Conservation (phyloP, 129 eudicot species). For the Escallonia herrerae region DNA sequence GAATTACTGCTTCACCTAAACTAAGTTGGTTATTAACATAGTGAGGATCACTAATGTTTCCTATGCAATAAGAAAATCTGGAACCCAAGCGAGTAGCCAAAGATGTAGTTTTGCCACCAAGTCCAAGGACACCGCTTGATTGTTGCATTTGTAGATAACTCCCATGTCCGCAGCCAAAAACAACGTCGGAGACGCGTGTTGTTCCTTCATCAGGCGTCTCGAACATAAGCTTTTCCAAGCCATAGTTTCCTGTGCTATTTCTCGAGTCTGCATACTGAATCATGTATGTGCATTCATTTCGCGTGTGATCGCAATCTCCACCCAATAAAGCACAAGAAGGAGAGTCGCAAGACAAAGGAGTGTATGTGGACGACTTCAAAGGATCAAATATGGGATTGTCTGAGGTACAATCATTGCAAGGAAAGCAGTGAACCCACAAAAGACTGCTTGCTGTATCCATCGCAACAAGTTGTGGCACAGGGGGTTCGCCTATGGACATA, state of each 20-base stretch:
- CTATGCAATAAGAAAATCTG: slow-evolving; percentile 20
- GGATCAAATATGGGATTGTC: not conserved
- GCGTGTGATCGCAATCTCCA: not conserved
- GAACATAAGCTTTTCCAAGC: not conserved
- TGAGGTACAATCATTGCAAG: not conserved
- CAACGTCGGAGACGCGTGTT: not conserved
- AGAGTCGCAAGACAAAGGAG: not conserved
- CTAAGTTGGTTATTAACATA: slow-evolving; percentile 11
- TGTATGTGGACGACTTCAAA: not conserved
- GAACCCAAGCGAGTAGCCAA: not conserved
- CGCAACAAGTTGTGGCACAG: not conserved
- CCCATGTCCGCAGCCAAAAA: not conserved
- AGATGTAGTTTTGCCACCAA: not conserved
- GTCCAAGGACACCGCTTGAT: no score
- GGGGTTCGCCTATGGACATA: not conserved
- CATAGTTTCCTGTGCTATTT: not conserved
- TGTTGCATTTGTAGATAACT: not conserved
- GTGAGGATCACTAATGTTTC: slow-evolving; percentile 10
- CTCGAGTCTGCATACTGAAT: not conserved
- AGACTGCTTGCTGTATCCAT: not conserved
- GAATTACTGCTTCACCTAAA: not conserved
- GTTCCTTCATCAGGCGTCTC: not conserved
- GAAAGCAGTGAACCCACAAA: not conserved
- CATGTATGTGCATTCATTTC: not conserved
- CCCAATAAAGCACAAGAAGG: not conserved